These are phyloP conservation scores for Kodamaea lidongshanica DNA, from an alignment of 805 yeast genomes.

Conservation along the genomic window DNA sequence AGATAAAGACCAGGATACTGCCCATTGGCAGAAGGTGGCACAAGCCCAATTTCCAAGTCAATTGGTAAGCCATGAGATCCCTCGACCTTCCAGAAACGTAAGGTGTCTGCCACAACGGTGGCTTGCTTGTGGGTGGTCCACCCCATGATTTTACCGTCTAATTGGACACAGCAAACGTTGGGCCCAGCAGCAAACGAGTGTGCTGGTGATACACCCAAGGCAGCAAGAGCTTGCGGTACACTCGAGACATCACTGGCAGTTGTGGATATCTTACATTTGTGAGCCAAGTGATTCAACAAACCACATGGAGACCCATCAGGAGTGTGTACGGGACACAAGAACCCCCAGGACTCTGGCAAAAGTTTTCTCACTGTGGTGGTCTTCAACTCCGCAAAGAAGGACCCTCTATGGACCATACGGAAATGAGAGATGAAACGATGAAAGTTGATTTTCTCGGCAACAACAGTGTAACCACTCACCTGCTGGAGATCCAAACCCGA, in stretches of 20 bases:
- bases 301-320: conserved; percentile 99
- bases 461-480: conserved; percentile 96
- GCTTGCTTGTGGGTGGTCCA: conserved; percentile 93
- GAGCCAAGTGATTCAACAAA: conserved; percentile 90
- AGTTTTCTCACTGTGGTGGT: conserved; percentile 96
- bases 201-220: conserved; percentile 77
- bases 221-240: conserved; percentile 59
- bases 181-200: conserved; percentile 86
- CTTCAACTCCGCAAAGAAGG: conserved; percentile 95
- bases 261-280: conserved; percentile 86
- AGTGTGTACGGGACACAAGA: conserved; percentile 97
- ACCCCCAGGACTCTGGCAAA: conserved; percentile 98
- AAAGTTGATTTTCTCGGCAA: conserved; percentile 96
- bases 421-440: conserved; percentile 97
- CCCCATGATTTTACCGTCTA: conserved; percentile 88
- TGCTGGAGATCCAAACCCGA: conserved; percentile 97
- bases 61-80: conserved; percentile 72
- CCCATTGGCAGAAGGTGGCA: conserved; percentile 93
- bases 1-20: conserved; percentile 94
- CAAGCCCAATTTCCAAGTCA: conserved; percentile 88
- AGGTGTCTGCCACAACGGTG: conserved; percentile 75
- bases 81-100: conserved; percentile 89
- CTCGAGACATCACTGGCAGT: conserved; percentile 63
- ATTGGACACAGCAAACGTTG: conserved; percentile 78
- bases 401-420: conserved; percentile 99